Evolutionary conservation across 2,329 filamentous ascomycete genomes (phyloP), one percentile per base, ranked within the genome.

Genomic region (Colletotrichum trifolii): DNA sequence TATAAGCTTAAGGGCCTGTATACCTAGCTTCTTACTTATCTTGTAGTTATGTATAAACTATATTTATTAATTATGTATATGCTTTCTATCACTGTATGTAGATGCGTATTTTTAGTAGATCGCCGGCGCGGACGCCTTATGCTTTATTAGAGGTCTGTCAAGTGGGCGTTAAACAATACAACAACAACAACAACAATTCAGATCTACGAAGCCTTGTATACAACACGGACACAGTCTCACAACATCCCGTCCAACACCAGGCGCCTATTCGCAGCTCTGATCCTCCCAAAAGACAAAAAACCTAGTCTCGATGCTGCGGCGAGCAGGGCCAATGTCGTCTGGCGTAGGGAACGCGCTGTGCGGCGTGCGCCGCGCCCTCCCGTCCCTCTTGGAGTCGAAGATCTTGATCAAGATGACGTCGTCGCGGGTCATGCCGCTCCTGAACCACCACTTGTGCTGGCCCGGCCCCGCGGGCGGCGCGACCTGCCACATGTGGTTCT

Each of bases 321-420:
- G 25, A 4, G 58, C 58, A 33, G 58, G 58, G 11, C 58, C 4
- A 87, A 85, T 2, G 90, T 92, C 67, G 89, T 81, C 4, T 0
- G 91, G 90, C 73, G 97, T 91, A 39, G 84, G 81, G 77, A 97
- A 97, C 0, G 93, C 93, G 6, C 89, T 89, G 78, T 96, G 92
- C 12, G 93, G 89, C 40, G 86, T 80, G 50, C 85, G 76, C 0
- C 87, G 85, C 8, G 84, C 85, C 60, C 86, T 86, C 40, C 71
- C 74, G 0, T 79, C 78, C 0, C 78, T 82, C 36, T 60, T 60
- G 0, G 88, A 91, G 73, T 89, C 87, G 70, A 83, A 89, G 67
- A 85, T 87, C 73, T 89, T 89, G 75, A 89, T 87, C 42, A 89
- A 70, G 10, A 85, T 78, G 6, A 85, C 83, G 73, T 89, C 81